Evolutionary conservation across 2,329 filamentous ascomycete species (phyloP).

Genomic region (Phaeosphaeria sp.): DNA sequence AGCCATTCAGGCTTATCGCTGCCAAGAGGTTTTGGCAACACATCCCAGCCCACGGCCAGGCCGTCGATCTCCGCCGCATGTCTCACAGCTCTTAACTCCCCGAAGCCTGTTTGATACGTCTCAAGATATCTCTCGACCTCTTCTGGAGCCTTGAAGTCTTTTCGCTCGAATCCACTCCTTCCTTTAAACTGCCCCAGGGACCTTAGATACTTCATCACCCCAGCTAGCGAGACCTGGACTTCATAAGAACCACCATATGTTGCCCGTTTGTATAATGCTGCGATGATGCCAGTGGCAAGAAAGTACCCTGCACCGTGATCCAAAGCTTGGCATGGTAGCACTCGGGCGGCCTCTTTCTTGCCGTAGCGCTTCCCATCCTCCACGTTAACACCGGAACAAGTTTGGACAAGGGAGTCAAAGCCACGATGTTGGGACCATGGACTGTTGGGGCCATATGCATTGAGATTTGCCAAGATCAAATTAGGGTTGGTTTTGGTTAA

Average conservation of each 20-base stretch:
- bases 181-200: conserved; percentile 61
- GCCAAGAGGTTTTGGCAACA: conserved; percentile 59
- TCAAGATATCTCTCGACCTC: conserved; percentile 52
- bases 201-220: conserved; percentile 62
- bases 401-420: conserved; percentile 64
- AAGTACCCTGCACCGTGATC: conserved; percentile 64
- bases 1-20: conserved; percentile 55
- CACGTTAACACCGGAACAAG: conserved; percentile 62
- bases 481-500: conserved; percentile 51
- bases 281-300: conserved; percentile 60
- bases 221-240: conserved; percentile 64
- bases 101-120: conserved; percentile 54
- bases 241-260: conserved; percentile 56
- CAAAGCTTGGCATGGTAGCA: conserved; percentile 62
- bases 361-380: conserved; percentile 59
- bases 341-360: conserved; percentile 48
- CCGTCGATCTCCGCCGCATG: conserved; percentile 59
- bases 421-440: conserved; percentile 58
- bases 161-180: conserved; percentile 51
- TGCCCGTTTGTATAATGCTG: conserved; percentile 58
- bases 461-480: conserved; percentile 60
- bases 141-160: conserved; percentile 38
- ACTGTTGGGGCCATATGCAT: conserved; percentile 59
- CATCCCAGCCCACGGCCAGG: conserved; percentile 56
- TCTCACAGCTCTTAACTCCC: conserved; percentile 54